These are phyloP conservation scores for Chloromonas sp. DNA, from an alignment of 163 green algal genomes.

Conservation along the genomic window DNA sequence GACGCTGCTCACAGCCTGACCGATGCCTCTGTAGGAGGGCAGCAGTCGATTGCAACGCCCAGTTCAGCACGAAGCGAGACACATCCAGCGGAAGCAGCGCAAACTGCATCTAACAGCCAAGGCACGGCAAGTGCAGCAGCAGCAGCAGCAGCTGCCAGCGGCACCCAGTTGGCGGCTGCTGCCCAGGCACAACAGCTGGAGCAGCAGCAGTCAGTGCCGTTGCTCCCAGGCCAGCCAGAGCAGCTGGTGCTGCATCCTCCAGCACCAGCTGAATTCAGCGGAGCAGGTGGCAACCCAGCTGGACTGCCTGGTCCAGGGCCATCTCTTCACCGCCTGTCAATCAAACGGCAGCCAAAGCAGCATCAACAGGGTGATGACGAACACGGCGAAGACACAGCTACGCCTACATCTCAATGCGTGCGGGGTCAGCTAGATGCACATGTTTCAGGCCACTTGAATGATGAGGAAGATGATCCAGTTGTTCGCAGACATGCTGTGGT, in stretches of 20 bases:
- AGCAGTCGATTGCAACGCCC: neutral
- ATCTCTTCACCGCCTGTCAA: too few species aligned
- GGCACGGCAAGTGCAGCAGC: neutral
- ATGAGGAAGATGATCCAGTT: too few species aligned
- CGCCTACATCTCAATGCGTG: neutral
- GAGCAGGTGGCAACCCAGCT: too few species aligned
- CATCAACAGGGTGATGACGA: conserved; percentile 3
- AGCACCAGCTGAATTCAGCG: neutral
- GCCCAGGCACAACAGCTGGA: neutral
- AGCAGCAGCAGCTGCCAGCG: neutral
- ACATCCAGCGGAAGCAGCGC: conserved; percentile 9
- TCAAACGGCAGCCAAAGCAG: neutral
- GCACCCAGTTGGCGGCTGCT: too few species aligned
- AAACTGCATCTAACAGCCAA: neutral
- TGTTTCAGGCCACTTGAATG: too few species aligned
- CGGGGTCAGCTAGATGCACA: too few species aligned
- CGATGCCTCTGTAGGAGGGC: conserved; percentile 11
- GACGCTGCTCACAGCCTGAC: neutral
- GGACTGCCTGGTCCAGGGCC: too few species aligned
- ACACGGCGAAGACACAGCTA: neutral
- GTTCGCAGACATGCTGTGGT: too few species aligned
- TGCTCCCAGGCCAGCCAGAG: too few species aligned
- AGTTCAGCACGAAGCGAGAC: conserved; percentile 13
- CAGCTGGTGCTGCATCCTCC: neutral
- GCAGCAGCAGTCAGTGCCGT: neutral